Evolutionary conservation across 1,284 basidiomycete species (phyloP), one percentile per base, ranked within the genome.

Genomic region (Cystobasidium pallidum): DNA sequence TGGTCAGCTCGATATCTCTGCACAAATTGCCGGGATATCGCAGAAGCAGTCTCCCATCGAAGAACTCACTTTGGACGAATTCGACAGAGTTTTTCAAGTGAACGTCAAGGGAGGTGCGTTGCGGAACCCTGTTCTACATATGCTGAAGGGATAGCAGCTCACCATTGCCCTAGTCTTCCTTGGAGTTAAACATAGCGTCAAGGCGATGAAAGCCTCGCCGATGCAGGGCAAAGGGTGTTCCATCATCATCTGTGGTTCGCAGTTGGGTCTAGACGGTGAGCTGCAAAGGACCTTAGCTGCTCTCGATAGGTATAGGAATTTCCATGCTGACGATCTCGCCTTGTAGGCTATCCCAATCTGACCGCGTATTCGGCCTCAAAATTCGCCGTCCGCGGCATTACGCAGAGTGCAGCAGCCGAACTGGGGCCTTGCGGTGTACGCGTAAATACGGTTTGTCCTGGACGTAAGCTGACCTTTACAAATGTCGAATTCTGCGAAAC

Each of bases 191-290:
- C 62, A 64, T 17, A 41, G 34, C 34, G 47, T 43, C 3, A 47
- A 41, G 51, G 62, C 62, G 21, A 64, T 64, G 62, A 64, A 64
- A 41, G 24, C 19, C 0, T 51, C 43, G 3, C 26, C 62, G 17
- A 13, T 15, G 26, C 32, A 15, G 11, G 45, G 47, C 4, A 51
- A 32, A 36, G 62, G 62, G 3, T 47, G 62, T 17, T 64, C 62
- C 17, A 64, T 64, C 21, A 39, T 64, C 47, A 21, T 64, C 10
- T 49, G 45, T 28, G 62, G 62, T 1, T 64, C 62, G n/a, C 62
- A 64, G 45, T 32, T 64, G 32, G 62, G 62, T n/a, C 26, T 64
- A 51, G 62, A 64, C 28, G 62, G 62, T 64, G 15, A 45, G 43
- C 11, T 19, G 15, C 19, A 45, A 3, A 11, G n/a, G n/a, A n/a